Evolutionary conservation across 1,139 yeast genomes (phyloP).

Genomic region (Candida sp.): DNA sequence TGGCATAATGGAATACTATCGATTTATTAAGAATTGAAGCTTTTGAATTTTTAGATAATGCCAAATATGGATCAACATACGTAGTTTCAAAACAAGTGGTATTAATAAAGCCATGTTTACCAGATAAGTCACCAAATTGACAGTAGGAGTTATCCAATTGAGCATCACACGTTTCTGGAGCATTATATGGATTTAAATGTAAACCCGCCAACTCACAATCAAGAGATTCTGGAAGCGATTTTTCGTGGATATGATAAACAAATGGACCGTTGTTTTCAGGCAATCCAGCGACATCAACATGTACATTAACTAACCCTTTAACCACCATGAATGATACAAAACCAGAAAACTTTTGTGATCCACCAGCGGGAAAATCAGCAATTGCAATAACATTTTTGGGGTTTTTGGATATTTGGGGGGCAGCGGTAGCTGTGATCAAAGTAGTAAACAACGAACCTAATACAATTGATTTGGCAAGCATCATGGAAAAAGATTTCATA

Average conservation of each 20-base stretch:
- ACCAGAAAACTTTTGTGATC: conserved; percentile 39
- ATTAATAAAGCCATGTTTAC: conserved; percentile 59
- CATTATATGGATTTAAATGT: conserved; percentile 54
- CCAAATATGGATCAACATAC: conserved; percentile 52
- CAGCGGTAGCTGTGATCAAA: conserved; percentile 28
- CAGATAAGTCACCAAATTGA: conserved; percentile 61
- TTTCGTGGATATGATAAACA: conserved; percentile 54
- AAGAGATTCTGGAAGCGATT: conserved; percentile 39
- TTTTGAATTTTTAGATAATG: conserved; percentile 44
- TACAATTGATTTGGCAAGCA: conserved; percentile 1
- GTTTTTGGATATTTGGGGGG: conserved; percentile 35
- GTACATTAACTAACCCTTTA: conserved; percentile 52
- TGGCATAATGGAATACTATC: conserved; percentile 48
- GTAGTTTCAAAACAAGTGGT: conserved; percentile 52
- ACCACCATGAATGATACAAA: conserved; percentile 47
- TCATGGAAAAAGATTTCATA: conserved; percentile 4
- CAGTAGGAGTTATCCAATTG: conserved; percentile 50
- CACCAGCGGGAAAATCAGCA: conserved; percentile 54
- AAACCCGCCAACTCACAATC: conserved; percentile 48
- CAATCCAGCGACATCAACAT: conserved; percentile 56
- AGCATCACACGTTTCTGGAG: conserved; percentile 39
- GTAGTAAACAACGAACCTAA: conserved; percentile 2
- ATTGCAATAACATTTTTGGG: conserved; percentile 49
- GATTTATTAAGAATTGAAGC: conserved; percentile 52
- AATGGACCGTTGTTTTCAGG: conserved; percentile 59